Conservation (phyloP, 2,329 filamentous ascomycete species). For the Fusarium irregulare region DNA sequence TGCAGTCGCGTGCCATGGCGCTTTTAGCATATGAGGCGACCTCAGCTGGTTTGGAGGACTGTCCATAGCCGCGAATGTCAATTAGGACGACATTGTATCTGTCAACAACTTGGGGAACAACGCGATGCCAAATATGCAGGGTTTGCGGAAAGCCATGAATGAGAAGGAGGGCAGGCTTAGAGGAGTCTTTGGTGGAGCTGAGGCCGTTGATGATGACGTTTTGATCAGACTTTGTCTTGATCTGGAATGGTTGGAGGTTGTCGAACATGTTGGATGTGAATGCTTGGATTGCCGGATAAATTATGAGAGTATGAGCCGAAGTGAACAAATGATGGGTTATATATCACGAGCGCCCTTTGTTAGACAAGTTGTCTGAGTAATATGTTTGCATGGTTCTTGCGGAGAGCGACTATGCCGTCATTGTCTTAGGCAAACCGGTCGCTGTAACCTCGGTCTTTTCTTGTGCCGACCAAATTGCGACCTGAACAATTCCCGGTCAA, state of each 20-base stretch:
- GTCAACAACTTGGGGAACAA: conserved; percentile 54
- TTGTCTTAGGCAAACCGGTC: background rate
- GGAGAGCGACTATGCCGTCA: conserved; percentile 21
- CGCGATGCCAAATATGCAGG: conserved; percentile 63
- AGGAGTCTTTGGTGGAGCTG: conserved; percentile 47
- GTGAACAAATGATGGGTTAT: background rate
- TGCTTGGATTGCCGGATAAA: rapidly evolving
- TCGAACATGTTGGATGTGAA: conserved; percentile 49
- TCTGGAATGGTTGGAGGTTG: conserved; percentile 52
- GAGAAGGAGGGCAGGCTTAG: conserved; percentile 58
- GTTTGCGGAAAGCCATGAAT: conserved; percentile 66
- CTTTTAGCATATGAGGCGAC: conserved; percentile 58
- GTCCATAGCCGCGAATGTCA: conserved; percentile 64
- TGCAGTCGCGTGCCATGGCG: conserved; percentile 61
- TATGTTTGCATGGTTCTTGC: conserved; percentile 1
- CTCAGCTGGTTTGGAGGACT: conserved; percentile 58
- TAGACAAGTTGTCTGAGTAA: conserved; percentile 12
- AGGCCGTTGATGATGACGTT: conserved; percentile 59
- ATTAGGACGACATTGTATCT: conserved; percentile 58
- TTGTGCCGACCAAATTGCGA: background rate
- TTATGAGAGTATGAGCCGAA: no score
- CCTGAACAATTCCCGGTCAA: rapidly evolving
- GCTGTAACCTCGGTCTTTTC: background rate
- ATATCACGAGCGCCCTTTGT: conserved; percentile 9
- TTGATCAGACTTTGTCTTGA: conserved; percentile 51